Base-by-base conservation (phyloP, 352 stramenopile species). In the Globisporangium okanoganense region DNA sequence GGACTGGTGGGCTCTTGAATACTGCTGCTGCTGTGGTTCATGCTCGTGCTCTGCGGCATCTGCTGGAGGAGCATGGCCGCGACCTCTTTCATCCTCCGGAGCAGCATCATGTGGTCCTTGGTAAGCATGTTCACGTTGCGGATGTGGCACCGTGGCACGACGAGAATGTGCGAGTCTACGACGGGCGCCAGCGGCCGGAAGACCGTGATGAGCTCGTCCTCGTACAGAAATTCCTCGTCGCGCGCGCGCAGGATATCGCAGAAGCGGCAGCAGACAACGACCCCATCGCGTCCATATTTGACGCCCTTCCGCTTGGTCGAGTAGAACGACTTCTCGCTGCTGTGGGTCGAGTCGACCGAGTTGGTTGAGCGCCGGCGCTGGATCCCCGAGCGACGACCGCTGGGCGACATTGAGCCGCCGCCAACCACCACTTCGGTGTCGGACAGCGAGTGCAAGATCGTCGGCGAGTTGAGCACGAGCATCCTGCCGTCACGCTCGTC, bases 111-210 rank as follows among this genome's bases (percentile, higher is more conserved):
- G 61, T 95, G 75, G n/a, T 78, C 59, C 0, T 65, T 51, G 4
- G 80, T 90, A 29, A 95, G 73, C 52, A 85, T 76, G 65, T 93
- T 95, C 38, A 95, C 82, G 67, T 95, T 94, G 44, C 84, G 86
- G 44, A 95, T 90, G 71, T 95, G 86, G 44, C 77, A 79, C 31
- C 84, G 83, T 18, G 86, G 86, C 44, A 95, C 86, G 29, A 95
- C 83, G 47, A 95, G 67, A 22, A 94, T 82, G 65, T 95, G 86
- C 40, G 77, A 89, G 20, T 77, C 71, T 16, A 82, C 81, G 27
- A 89, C 83, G 3, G 85, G 84, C 22, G 73, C 62, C 38, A 95
- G 67, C 14, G 86, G 86, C 0, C 81, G 82, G 60, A 95, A 94
- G 3, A 95, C 84, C 2, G 77, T 80, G 35, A 95, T 73, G 40